Evolutionary conservation across 148 eudicot genomes (phyloP), one percentile per base, ranked within the genome.

Genomic region (Bassia scoparia): DNA sequence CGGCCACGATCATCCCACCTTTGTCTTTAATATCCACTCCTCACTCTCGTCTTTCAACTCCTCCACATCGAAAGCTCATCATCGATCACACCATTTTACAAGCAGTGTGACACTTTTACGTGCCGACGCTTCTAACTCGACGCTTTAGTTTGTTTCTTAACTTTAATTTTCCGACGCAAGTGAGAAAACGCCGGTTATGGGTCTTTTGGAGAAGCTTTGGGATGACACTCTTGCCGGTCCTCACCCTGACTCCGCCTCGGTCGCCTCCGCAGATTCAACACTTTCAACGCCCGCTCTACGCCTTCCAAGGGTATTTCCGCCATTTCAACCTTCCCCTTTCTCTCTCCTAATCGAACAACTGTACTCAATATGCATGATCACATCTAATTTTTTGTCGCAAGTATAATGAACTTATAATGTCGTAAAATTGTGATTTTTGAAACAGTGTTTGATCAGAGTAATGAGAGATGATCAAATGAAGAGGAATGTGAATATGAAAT

Each of bases 181-280:
- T 26, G n/a, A n/a, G n/a, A 24, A 66, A 67, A 64, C 73, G 77
- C 53, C 41, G 37, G 0, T 34, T 23, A 84, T 92, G 97, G 83
- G 89, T 8, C 79, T 93, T 9, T 71, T 90, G 26, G 96, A 90
- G 69, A 89, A 90, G 81, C 85, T 93, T 7, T 89, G 92, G 97
- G 97, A 93, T 71, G 95, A 90, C 68, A 89, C 98, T 55, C 78
- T 87, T 30, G 97, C 94, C 67, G 94, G 92, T 18, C 98, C 96
- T 46, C 84, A 74, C 56, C 98, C 98, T 69, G 98, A 92, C 7
- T 83, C 73, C 70, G 96, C 77, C 93, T 92, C 29, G 91, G 89
- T 10, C 89, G 84, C 77, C 91, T 92, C 62, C 89, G 98, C 14
- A 90, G 90, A 78, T 76, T 78, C 54, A 58, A 74, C 43, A 76